phyloP scores from a whole-genome alignment of 78 protist species.

The Protostelium mycophagum region DNA sequence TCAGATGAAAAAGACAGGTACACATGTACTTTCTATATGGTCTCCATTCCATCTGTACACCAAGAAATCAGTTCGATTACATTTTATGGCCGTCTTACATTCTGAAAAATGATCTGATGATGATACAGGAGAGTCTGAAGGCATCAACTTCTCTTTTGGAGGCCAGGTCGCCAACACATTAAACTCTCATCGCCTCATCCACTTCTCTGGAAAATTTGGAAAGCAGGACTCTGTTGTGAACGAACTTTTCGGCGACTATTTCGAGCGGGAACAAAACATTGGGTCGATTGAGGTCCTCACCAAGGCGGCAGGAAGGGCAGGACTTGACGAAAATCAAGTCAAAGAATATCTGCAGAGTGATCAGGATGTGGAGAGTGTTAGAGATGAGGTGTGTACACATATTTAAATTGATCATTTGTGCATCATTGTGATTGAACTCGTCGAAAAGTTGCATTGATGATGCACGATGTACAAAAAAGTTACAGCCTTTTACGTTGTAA shows the following conservation, averaged over 20 bases:
- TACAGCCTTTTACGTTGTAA: no score
- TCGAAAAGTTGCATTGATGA: no score
- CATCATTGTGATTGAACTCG: neutral
- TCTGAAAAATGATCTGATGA: no score
- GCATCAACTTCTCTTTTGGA: conserved; percentile 1
- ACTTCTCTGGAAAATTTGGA: neutral
- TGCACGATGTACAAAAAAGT: no score
- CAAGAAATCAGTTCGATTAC: no score
- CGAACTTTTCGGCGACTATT: neutral
- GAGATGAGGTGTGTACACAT: neutral
- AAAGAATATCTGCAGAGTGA: neutral
- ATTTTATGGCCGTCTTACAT: no score
- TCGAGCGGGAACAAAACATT: conserved; percentile 1
- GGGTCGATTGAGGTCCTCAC: neutral
- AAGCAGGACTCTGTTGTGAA: neutral
- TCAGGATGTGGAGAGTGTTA: neutral
- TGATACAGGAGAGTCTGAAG: neutral
- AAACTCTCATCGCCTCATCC: conserved; percentile 6
- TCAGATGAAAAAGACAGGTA: neutral
- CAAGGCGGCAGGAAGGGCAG: neutral
- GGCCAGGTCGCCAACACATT: conserved; percentile 1
- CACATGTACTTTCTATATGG: no score
- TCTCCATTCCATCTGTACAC: no score
- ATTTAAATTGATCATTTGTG: neutral
- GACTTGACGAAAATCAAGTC: neutral